These are phyloP conservation scores for Talaromyces trachyspermus DNA, from an alignment of 495 filamentous ascomycete genomes.

Conservation along the genomic window DNA sequence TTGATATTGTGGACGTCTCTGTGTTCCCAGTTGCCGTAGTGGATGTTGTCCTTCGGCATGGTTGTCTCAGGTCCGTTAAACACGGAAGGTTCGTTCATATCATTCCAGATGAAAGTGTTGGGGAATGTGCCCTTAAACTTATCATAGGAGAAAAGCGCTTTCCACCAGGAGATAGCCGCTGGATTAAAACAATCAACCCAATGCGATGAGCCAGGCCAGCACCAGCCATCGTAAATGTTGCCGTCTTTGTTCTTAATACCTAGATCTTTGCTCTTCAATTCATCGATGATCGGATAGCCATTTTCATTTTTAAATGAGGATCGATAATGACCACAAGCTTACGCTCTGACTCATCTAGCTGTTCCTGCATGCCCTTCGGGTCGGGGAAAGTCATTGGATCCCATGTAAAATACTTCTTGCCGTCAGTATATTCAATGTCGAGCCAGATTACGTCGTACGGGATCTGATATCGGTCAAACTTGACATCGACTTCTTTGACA, in stretches of 20 bases:
- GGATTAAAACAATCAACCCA: conserved; percentile 96
- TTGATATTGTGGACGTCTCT: conserved; percentile 93
- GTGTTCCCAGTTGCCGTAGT: conserved; percentile 90
- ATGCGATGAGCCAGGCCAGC: conserved; percentile 93
- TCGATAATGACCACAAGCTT: conserved; percentile 95
- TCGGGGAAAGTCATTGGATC: conserved; percentile 79
- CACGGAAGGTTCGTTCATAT: conserved; percentile 99
- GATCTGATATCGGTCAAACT: conserved; percentile 89
- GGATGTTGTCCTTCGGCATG: conserved; percentile 96
- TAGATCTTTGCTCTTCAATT: conserved; percentile 74
- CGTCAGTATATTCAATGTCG: conserved; percentile 93
- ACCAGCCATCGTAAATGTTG: conserved; percentile 89
- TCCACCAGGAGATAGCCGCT: conserved; percentile 82
- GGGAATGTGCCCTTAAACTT: conserved; percentile 71
- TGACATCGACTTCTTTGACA: conserved; percentile 90
- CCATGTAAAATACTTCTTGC: conserved; percentile 97
- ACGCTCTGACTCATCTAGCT: conserved; percentile 71
- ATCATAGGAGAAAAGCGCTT: conserved; percentile 74
- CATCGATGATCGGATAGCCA: conserved; percentile 65
- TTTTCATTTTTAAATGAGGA: conserved; percentile 89
- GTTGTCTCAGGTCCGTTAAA: conserved; percentile 97
- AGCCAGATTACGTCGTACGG: conserved; percentile 99
- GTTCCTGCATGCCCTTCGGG: conserved; percentile 79
- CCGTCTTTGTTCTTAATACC: conserved; percentile 85
- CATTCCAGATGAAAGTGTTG: conserved; percentile 96